Evolutionary conservation across 371 early-diverging fungal genomes (phyloP), one percentile per base, ranked within the genome.

Genomic region (Lichtheimia corymbifera): DNA sequence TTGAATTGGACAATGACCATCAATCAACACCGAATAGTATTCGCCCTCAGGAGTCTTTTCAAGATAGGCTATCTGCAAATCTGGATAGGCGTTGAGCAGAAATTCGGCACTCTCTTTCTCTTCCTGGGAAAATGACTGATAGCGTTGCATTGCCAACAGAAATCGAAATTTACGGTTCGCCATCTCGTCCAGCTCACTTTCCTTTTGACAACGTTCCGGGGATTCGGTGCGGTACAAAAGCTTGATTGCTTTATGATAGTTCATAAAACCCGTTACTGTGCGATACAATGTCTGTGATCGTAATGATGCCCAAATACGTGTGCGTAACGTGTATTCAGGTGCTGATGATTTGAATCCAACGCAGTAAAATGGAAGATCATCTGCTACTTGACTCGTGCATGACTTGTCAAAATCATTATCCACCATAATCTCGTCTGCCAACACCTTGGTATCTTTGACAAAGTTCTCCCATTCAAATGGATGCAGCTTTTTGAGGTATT

Each of bases 381-480:
- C 90, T 20, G 81, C 82, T 68, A 88, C 86, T 25, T 53, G 27
- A 24, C 13, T n/a, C 42, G 50, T 3, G 44, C 60, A n/a, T 49
- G 43, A 20, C 18, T 54, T 5, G 53, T 44, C 22, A 20, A 13
- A 18, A 25, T 58, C 1, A 45, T 44, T 66, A 7, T 47, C 18
- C 47, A 47, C 47, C 47, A 22, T 47, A 47, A 47, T 18, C 47
- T 91, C 89, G 63, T 92, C 90, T 0, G 88, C 91, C 56, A 91
- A 58, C 14, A 89, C 79, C 71, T 92, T 93, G 58, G 91, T 92
- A 60, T 93, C 93, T 64, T 90, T 85, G 53, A 95, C 92, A 76
- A 93, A 95, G 79, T 93, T 93, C 35, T 89, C 90, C 94, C 93
- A 94, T 71, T 94, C 95, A 51, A 87, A 84, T 0, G 89, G 81